These are phyloP conservation scores for Paramyrothecium roridum DNA, from an alignment of 2,329 filamentous ascomycete genomes.

Conservation along the genomic window DNA sequence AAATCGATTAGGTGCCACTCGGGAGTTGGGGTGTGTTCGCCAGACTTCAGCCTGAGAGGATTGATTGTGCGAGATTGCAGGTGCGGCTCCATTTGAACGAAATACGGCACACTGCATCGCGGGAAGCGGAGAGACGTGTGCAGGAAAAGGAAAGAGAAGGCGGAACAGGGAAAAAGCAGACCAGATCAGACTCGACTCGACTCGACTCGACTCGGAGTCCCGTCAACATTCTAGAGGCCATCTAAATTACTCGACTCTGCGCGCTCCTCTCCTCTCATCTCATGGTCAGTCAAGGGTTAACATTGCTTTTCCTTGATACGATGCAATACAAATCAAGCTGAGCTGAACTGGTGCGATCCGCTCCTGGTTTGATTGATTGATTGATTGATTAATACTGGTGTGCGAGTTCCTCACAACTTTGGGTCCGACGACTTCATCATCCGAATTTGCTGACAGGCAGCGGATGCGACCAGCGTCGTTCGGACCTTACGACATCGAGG, in stretches of 20 bases:
- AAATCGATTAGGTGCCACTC: conserved; percentile 11
- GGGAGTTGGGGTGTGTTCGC: background rate
- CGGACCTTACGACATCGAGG: no score
- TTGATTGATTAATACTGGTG: no score
- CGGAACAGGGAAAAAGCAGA: background rate
- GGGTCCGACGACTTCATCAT: no score
- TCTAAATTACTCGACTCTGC: background rate
- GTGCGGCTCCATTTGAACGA: background rate
- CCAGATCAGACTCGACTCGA: no score
- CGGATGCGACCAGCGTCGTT: no score
- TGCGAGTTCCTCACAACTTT: no score
- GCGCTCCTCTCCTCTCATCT: no score
- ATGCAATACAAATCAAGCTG: background rate
- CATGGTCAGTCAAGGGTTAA: background rate
- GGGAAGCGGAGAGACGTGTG: background rate
- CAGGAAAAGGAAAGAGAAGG: background rate
- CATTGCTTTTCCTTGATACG: background rate
- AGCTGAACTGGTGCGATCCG: background rate
- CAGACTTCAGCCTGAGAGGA: background rate
- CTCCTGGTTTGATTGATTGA: background rate
- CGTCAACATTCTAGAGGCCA: background rate
- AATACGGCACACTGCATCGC: conserved; percentile 2
- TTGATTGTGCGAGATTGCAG: conserved; percentile 1
- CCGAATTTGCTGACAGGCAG: no score
- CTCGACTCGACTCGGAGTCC: background rate